Evolutionary conservation across 371 early-diverging fungal genomes (phyloP).

Genomic region (Saksenaea oblongispora): DNA sequence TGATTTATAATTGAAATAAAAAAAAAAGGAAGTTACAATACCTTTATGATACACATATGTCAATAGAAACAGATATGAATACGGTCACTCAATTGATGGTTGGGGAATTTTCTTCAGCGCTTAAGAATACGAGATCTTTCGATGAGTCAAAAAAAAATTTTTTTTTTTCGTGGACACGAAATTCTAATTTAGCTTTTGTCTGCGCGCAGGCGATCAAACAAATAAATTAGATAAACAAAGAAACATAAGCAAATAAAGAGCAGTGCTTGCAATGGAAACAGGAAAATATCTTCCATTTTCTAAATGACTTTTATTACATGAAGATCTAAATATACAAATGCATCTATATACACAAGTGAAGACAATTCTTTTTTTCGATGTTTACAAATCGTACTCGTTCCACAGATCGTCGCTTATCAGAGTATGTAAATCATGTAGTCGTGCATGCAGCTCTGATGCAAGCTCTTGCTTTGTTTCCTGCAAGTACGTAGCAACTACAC

Average conservation of each 20-base stretch:
- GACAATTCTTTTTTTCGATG: neutral
- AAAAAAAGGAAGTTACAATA: no score
- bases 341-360: neutral
- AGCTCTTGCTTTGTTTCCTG: neutral
- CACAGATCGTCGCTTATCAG: neutral
- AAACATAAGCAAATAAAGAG: neutral
- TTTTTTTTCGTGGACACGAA: no score
- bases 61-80: no score
- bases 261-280: neutral
- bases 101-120: no score
- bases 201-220: neutral
- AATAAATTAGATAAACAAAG: neutral
- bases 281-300: no score
- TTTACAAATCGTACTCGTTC: neutral
- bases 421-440: neutral
- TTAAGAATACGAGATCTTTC: no score
- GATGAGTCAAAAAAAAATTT: no score
- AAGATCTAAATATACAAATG: no score
- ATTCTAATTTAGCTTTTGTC: neutral
- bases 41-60: no score
- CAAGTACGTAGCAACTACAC: neutral
- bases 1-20: no score
- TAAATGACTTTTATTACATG: no score
- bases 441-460: neutral
- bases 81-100: no score